phyloP scores from a whole-genome alignment of 306 rosid genomes.

The Quillaja saponaria region DNA sequence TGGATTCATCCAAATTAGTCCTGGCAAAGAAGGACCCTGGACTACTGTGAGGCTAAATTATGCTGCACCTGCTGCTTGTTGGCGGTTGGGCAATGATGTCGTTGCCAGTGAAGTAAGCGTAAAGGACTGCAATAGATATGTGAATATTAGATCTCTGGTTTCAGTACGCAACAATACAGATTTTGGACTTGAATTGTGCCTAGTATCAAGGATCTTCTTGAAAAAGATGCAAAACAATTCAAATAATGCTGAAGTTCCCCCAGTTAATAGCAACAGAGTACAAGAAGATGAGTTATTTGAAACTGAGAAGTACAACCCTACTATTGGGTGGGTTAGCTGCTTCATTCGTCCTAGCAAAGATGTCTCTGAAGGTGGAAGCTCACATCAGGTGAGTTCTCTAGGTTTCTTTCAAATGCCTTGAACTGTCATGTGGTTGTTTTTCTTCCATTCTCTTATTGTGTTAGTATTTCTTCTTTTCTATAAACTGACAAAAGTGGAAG shows the following conservation, averaged over 20 bases:
- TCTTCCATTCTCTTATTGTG: background rate
- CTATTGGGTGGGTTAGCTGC: constrained; percentile 64
- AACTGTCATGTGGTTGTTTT: constrained; percentile 11
- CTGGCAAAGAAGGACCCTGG: constrained; percentile 95
- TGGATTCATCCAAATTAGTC: constrained; percentile 95
- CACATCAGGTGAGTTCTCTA: constrained; percentile 47
- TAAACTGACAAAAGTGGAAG: too few relatives aligned
- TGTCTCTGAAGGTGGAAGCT: constrained; percentile 48
- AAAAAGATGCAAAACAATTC: constrained; percentile 37
- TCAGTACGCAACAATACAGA: constrained; percentile 76
- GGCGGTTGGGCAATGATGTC: constrained; percentile 89
- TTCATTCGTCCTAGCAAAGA: constrained; percentile 41
- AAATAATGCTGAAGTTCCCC: constrained; percentile 41
- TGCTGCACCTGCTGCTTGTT: constrained; percentile 95
- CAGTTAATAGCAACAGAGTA: constrained; percentile 39
- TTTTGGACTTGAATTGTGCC: constrained; percentile 69
- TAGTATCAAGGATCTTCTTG: constrained; percentile 44
- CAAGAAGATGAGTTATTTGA: constrained; percentile 65
- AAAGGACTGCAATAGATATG: constrained; percentile 83
- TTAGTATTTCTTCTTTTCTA: background rate
- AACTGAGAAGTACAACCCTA: constrained; percentile 67
- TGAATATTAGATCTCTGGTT: constrained; percentile 83
- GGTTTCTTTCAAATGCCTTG: constrained; percentile 22
- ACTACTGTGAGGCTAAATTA: constrained; percentile 94
- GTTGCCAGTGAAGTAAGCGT: constrained; percentile 95